A percentile compares a stretch with the other conserved stretches of the same genome.
phyloP scores from a whole-genome alignment of 2,329 filamentous ascomycete species.

The Cladophialophora immunda region DNA sequence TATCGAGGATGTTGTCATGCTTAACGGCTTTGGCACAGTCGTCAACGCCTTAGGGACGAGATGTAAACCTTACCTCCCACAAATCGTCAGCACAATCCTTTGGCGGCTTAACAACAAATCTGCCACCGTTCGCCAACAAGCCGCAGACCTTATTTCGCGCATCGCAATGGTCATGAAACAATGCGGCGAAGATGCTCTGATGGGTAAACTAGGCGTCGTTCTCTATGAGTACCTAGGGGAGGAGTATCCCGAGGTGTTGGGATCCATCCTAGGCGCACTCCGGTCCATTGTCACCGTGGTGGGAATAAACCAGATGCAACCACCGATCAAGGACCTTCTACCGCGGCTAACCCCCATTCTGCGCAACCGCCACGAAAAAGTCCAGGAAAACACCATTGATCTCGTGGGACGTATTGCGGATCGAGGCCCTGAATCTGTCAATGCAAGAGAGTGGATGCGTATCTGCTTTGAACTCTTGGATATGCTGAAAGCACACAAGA shows the following conservation, averaged over 20 bases:
- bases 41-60: constrained; percentile 93
- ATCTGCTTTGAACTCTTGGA: constrained; percentile 99
- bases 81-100: constrained; percentile 95
- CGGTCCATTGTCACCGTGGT: constrained; percentile 97
- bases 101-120: constrained; percentile 99
- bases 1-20: constrained; percentile 92
- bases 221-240: constrained; percentile 98
- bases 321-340: constrained; percentile 93
- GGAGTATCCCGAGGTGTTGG: constrained; percentile 96
- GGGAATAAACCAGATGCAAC: constrained; percentile 97
- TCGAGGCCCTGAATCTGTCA: constrained; percentile 93
- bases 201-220: constrained; percentile 93
- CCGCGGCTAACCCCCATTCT: constrained; percentile 97
- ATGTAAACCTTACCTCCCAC: constrained; percentile 94
- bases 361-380: constrained; percentile 97
- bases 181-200: constrained; percentile 92
- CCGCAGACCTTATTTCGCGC: constrained; percentile 92
- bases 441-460: constrained; percentile 98
- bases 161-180: constrained; percentile 99
- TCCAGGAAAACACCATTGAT: constrained; percentile 99
- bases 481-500: constrained; percentile 99
- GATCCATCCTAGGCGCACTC: constrained; percentile 92
- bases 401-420: constrained; percentile 97
- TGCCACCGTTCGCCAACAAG: constrained; percentile 93
- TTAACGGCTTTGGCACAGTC: constrained; percentile 97